Conservation (phyloP, 169 alveolate species). For the Sarcocystis neurona region DNA sequence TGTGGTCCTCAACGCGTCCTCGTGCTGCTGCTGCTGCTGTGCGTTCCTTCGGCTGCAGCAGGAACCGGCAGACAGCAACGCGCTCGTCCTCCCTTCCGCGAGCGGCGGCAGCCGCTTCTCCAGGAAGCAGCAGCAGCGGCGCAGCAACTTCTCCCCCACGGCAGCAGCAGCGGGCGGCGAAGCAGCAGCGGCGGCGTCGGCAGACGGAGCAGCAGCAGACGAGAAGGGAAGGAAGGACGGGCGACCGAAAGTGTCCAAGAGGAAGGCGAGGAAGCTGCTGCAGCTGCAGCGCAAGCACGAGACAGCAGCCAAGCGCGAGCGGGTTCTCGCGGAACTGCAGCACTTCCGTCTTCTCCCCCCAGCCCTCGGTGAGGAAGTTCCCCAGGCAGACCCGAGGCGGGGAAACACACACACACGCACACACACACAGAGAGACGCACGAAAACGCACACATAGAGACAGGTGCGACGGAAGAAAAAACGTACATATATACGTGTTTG, state of each 20-base stretch:
- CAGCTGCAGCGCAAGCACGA: conserved; percentile 48
- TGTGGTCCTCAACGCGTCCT: not conserved
- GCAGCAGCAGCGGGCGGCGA: not conserved
- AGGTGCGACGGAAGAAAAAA: too few relatives aligned
- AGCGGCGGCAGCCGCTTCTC: not conserved
- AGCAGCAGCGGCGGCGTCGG: not conserved
- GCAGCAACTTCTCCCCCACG: not conserved
- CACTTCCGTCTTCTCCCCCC: not conserved
- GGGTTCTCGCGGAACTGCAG: conserved; percentile 35
- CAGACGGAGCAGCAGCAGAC: conserved; percentile 31
- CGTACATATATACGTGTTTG: too few relatives aligned
- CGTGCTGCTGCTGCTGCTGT: not conserved
- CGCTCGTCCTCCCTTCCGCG: not conserved
- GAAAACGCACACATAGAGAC: too few relatives aligned
- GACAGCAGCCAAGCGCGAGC: not conserved
- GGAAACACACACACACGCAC: too few relatives aligned
- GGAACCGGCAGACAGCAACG: not conserved
- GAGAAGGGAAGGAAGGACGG: conserved; percentile 22
- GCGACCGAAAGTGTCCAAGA: conserved; percentile 38
- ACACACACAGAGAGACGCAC: too few relatives aligned
- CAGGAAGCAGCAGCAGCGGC: not conserved
- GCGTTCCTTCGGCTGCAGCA: not conserved
- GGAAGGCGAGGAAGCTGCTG: conserved; percentile 42
- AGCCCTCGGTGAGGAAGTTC: too few relatives aligned
- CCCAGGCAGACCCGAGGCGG: too few relatives aligned